Conservation (phyloP, 2,329 filamentous ascomycete genomes). For the Clonostachys solani region DNA sequence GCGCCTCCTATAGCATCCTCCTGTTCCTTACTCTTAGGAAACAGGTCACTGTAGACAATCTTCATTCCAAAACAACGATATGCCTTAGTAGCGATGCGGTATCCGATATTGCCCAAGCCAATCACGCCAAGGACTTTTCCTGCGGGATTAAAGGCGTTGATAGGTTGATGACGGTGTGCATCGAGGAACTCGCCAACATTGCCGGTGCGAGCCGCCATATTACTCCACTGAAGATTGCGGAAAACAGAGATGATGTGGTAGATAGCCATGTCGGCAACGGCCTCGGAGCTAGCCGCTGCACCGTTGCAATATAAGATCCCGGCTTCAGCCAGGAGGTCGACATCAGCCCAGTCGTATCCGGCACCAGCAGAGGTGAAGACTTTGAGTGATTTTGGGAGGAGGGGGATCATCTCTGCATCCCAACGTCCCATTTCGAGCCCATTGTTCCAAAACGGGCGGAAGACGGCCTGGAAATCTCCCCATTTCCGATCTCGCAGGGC, state of each 20-base stretch:
- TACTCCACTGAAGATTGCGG: slow-evolving; percentile 51
- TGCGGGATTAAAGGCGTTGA: slow-evolving; percentile 50
- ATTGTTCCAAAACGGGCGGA: slow-evolving; percentile 59
- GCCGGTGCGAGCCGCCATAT: slow-evolving; percentile 41
- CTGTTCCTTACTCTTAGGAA: slow-evolving; percentile 26
- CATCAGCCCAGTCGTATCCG: slow-evolving; percentile 61
- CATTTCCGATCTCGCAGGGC: slow-evolving; percentile 29
- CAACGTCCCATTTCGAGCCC: slow-evolving; percentile 63
- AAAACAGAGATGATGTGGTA: slow-evolving; percentile 56
- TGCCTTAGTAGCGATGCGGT: slow-evolving; percentile 50
- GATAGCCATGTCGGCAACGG: slow-evolving; percentile 57
- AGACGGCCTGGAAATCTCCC: slow-evolving; percentile 37
- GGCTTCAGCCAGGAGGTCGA: slow-evolving; percentile 20
- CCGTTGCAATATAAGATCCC: slow-evolving; percentile 60
- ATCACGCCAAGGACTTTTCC: slow-evolving; percentile 53
- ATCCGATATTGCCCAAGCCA: slow-evolving; percentile 53
- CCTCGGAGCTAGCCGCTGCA: slow-evolving; percentile 55
- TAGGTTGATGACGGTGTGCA: slow-evolving; percentile 48
- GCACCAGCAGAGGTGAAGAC: slow-evolving; percentile 59
- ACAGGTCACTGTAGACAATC: slow-evolving; percentile 48
- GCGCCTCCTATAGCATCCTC: slow-evolving; percentile 38
- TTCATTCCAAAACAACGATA: slow-evolving; percentile 50
- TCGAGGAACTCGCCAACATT: slow-evolving; percentile 38
- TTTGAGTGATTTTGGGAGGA: slow-evolving; percentile 47
- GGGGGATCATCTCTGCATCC: slow-evolving; percentile 52